Evolutionary conservation across 805 yeast genomes (phyloP).

Genomic region (Groenewaldozyma salmanticensis): DNA sequence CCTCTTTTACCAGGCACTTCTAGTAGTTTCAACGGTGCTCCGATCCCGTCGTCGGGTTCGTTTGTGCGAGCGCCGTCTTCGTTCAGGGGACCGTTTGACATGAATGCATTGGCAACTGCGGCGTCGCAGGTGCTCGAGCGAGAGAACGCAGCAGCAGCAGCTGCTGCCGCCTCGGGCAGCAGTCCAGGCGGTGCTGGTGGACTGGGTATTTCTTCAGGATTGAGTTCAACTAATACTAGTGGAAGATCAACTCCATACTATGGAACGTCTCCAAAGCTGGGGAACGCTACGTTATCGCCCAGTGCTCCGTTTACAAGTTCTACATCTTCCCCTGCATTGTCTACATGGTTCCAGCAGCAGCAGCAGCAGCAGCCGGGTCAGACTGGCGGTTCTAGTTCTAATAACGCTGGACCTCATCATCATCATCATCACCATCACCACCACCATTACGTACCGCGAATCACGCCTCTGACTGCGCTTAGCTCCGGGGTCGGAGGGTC

Average conservation of each 20-base stretch:
- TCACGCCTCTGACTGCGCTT: slow-evolving; percentile 23
- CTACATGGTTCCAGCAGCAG: slow-evolving; percentile 19
- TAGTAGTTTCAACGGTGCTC: slow-evolving; percentile 1
- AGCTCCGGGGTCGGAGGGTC: too few relatives aligned
- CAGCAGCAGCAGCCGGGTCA: too few relatives aligned
- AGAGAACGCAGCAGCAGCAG: slow-evolving; percentile 15
- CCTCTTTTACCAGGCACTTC: slow-evolving; percentile 1
- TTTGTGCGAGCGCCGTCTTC: slow-evolving; percentile 20
- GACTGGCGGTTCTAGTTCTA: slow-evolving; percentile 4
- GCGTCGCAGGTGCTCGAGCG: slow-evolving; percentile 37
- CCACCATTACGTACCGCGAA: slow-evolving; percentile 16
- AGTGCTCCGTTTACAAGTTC: slow-evolving; percentile 4
- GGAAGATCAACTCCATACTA: too few relatives aligned
- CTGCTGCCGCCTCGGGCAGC: slow-evolving; percentile 6
- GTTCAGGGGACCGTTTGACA: slow-evolving; percentile 24
- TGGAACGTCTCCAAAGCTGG: too few relatives aligned
- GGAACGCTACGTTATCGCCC: not conserved
- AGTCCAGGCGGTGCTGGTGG: not conserved
- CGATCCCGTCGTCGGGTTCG: slow-evolving; percentile 5
- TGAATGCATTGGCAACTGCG: slow-evolving; percentile 35
- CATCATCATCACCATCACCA: slow-evolving; percentile 20
- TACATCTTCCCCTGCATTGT: slow-evolving; percentile 18
- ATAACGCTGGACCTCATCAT: slow-evolving; percentile 8
- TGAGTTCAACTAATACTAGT: too few relatives aligned
- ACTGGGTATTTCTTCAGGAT: too few relatives aligned